Conservation (phyloP, 129 eudicot species). For the Saussurea involucrata region DNA sequence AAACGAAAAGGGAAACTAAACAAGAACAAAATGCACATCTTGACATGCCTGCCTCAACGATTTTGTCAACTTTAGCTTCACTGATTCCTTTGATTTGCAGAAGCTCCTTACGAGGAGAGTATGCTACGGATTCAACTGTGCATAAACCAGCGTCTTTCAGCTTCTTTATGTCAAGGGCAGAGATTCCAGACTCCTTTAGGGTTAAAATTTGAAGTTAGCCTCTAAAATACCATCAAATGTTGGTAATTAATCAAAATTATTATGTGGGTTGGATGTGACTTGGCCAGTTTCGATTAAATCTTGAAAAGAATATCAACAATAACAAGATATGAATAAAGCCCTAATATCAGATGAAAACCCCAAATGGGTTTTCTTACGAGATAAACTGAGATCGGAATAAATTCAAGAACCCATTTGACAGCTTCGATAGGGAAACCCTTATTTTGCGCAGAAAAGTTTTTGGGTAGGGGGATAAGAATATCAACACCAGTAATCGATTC, state of each 20-base stretch:
- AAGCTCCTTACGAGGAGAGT: conserved; percentile 92
- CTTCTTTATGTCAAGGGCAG: conserved; percentile 84
- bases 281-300: conserved; percentile 4
- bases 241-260: not conserved
- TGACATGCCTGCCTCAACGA: conserved; percentile 82
- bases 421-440: conserved; percentile 15
- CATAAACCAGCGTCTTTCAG: conserved; percentile 95
- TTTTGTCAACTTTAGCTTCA: conserved; percentile 98
- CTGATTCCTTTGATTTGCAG: conserved; percentile 94
- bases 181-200: conserved; percentile 78
- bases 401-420: conserved; percentile 14
- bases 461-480: not conserved
- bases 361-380: not conserved
- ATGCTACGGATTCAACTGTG: conserved; percentile 95
- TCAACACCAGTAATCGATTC: not conserved
- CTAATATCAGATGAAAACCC: not conserved
- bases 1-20: conserved; percentile 2
- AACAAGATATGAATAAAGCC: not conserved
- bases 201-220: conserved; percentile 8
- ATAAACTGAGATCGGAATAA: not conserved
- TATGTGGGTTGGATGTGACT: not conserved
- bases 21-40: not conserved
- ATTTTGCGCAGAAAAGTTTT: not conserved
- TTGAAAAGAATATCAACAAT: conserved; percentile 7
- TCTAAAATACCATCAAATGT: conserved; percentile 9